phyloP scores from a whole-genome alignment of 2,329 filamentous ascomycete species.

The Diaporthe citri region DNA sequence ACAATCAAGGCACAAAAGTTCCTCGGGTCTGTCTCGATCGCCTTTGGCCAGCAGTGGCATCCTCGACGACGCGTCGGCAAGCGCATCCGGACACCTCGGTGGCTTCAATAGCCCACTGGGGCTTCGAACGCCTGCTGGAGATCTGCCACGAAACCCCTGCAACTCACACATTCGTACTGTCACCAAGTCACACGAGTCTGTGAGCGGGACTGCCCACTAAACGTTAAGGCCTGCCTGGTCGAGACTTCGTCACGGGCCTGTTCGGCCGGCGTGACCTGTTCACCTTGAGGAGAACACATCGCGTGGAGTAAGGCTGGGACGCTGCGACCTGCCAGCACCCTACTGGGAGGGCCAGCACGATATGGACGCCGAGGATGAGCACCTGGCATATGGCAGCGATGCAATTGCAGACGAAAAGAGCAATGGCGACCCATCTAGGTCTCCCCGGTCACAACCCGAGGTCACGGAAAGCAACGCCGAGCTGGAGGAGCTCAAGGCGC shows the following conservation, averaged over 20 bases:
- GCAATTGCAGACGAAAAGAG: neutral
- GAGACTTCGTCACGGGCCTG: neutral
- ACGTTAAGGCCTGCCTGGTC: neutral
- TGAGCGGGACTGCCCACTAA: neutral
- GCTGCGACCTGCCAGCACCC: neutral
- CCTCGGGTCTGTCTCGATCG: neutral
- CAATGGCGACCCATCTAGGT: slow-evolving; percentile 28
- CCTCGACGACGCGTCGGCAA: neutral
- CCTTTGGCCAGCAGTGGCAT: neutral
- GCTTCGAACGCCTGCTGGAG: neutral
- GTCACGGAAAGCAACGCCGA: neutral
- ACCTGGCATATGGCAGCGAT: neutral
- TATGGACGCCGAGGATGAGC: slow-evolving; percentile 30
- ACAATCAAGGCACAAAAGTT: neutral
- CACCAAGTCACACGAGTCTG: neutral
- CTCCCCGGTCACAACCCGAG: neutral
- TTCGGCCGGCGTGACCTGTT: neutral
- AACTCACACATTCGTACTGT: neutral
- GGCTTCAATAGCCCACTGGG: neutral
- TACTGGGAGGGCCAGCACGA: neutral
- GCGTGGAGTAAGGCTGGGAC: neutral
- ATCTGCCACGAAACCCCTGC: neutral
- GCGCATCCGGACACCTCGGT: neutral
- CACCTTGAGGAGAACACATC: neutral
- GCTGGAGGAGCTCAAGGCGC: slow-evolving; percentile 50